A percentile compares a stretch with the other conserved stretches of the same genome.
phyloP scores from a whole-genome alignment of 2,329 filamentous ascomycete genomes.

The Aspergillus neoniger region DNA sequence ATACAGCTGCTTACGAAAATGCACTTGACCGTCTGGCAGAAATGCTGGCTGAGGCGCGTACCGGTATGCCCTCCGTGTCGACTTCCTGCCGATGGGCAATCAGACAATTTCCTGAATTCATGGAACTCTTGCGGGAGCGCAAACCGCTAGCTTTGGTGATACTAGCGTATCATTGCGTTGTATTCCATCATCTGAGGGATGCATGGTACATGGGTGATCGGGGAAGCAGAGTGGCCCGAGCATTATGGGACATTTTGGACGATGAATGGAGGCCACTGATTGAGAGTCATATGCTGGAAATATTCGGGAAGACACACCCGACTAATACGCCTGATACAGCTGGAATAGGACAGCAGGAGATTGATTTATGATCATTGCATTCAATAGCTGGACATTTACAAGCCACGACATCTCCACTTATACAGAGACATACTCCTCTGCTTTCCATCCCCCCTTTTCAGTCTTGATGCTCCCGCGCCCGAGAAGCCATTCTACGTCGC shows the following conservation, averaged over 20 bases:
- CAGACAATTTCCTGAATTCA: slow-evolving; percentile 34
- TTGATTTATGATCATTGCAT: not conserved
- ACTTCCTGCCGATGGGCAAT: slow-evolving; percentile 42
- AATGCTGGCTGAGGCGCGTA: slow-evolving; percentile 28
- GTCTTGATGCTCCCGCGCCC: slow-evolving; percentile 21
- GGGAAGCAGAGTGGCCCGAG: slow-evolving; percentile 65
- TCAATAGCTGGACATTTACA: not conserved
- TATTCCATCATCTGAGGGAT: slow-evolving; percentile 61
- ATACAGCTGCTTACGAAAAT: slow-evolving; percentile 25
- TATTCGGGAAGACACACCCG: slow-evolving; percentile 29
- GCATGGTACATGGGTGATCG: slow-evolving; percentile 70
- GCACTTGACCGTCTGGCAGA: slow-evolving; percentile 32
- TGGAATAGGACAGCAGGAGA: not conserved
- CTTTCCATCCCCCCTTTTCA: slow-evolving; percentile 19
- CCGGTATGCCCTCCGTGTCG: slow-evolving; percentile 56
- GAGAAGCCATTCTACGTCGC: slow-evolving; percentile 27
- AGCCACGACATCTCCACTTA: not conserved
- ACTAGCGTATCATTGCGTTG: slow-evolving; percentile 61
- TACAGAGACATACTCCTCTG: slow-evolving; percentile 11
- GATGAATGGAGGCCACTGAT: slow-evolving; percentile 34
- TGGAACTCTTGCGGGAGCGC: slow-evolving; percentile 41
- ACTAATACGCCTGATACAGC: not conserved
- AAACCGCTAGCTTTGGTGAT: slow-evolving; percentile 54
- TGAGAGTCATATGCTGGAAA: slow-evolving; percentile 34
- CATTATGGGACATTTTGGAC: slow-evolving; percentile 48